Conservation (phyloP, 2,329 filamentous ascomycete species). For the Periglandula ipomoeae region DNA sequence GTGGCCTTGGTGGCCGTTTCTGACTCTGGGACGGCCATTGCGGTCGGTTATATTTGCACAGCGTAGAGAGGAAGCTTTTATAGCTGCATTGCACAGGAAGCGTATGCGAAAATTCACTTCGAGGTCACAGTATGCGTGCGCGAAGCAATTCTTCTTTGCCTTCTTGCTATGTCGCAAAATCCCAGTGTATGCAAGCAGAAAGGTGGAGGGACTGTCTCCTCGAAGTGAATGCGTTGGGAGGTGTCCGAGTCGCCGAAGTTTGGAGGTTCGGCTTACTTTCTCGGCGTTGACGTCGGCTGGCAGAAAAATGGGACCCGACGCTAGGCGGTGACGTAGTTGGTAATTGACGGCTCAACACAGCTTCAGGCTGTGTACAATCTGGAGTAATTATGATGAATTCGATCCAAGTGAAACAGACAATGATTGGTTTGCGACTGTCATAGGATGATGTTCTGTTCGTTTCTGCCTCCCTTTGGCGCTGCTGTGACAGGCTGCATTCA, state of each 20-base stretch:
- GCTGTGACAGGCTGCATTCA: too few species aligned
- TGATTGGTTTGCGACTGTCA: too few species aligned
- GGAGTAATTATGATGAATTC: too few species aligned
- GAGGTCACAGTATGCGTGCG: too few species aligned
- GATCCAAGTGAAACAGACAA: too few species aligned
- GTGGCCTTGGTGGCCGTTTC: conserved; percentile 4
- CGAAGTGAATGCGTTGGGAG: background rate
- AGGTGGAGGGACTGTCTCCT: background rate
- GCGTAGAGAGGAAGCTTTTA: background rate
- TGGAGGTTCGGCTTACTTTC: background rate
- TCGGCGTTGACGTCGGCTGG: conserved; percentile 7
- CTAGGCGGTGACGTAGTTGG: conserved; percentile 9
- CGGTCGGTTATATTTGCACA: background rate
- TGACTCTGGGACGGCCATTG: conserved; percentile 12
- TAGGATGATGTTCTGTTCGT: too few species aligned
- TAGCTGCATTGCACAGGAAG: conserved; percentile 3
- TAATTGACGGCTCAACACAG: too few species aligned
- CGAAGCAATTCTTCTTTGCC: background rate
- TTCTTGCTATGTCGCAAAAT: background rate
- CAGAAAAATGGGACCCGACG: conserved; percentile 6
- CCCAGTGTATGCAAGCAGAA: background rate
- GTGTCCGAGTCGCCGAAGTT: background rate
- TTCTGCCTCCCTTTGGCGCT: too few species aligned
- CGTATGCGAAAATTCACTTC: too few species aligned
- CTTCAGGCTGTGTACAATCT: too few species aligned